Conservation (phyloP, 345 rosid genomes). For the Boechera retrofracta region DNA sequence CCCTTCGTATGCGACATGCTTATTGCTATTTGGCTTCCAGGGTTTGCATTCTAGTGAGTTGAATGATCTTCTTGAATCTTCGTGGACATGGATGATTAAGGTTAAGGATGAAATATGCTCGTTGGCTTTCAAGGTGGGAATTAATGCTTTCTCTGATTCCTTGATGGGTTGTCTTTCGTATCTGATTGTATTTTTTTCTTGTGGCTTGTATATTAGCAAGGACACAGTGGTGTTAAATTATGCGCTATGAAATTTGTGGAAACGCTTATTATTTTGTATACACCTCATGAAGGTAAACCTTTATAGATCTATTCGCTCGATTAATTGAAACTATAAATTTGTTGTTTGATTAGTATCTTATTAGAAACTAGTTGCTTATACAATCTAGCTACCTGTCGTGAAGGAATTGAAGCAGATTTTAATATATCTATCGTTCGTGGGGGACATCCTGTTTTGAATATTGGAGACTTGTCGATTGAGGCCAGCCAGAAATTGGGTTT, state of each 20-base stretch:
- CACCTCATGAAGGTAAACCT: slow-evolving; percentile 72
- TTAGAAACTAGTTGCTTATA: slow-evolving; percentile 37
- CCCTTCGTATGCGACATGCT: slow-evolving; percentile 1
- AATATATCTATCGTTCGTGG: slow-evolving; percentile 86
- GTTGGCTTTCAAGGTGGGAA: slow-evolving; percentile 73
- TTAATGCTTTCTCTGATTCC: slow-evolving; percentile 23
- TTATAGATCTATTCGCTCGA: slow-evolving; percentile 24
- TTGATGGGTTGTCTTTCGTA: slow-evolving; percentile 18
- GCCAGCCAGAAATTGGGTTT: slow-evolving; percentile 79
- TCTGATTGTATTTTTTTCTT: slow-evolving; percentile 30
- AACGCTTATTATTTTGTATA: slow-evolving; percentile 84
- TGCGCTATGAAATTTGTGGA: slow-evolving; percentile 86
- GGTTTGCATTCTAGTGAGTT: slow-evolving; percentile 73
- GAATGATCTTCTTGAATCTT: slow-evolving; percentile 67
- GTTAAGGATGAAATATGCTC: slow-evolving; percentile 84
- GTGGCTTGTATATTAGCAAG: slow-evolving; percentile 59
- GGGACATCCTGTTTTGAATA: slow-evolving; percentile 82
- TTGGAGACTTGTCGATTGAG: slow-evolving; percentile 90
- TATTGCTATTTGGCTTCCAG: slow-evolving; percentile 47
- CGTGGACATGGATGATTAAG: slow-evolving; percentile 84
- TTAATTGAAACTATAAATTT: neutral
- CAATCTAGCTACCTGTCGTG: slow-evolving; percentile 38
- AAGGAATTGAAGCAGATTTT: slow-evolving; percentile 66
- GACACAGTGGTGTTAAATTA: slow-evolving; percentile 78
- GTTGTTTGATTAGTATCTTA: slow-evolving; percentile 15